Percentiles rank a stretch among this genome's conserved stretches.
phyloP scores from a whole-genome alignment of 345 rosid genomes.

The Euphorbia lathyris region DNA sequence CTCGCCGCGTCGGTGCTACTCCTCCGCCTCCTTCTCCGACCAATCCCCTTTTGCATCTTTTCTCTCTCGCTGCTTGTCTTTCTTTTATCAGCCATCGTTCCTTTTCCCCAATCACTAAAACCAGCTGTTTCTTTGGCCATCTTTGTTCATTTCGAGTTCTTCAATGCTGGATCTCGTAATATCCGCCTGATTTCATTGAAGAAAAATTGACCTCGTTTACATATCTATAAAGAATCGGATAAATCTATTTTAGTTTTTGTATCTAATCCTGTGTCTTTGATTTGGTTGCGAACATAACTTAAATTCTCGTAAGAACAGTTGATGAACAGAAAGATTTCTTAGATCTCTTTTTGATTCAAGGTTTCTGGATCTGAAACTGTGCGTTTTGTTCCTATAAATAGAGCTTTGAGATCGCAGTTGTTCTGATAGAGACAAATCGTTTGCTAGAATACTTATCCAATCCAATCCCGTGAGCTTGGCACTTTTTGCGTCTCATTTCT shows the following conservation, averaged over 20 bases:
- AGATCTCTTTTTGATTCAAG: background rate
- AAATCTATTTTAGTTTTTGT: background rate
- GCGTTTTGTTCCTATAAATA: background rate
- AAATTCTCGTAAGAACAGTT: background rate
- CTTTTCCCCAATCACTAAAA: background rate
- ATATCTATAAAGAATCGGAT: no score
- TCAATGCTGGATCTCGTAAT: slow-evolving; percentile 33
- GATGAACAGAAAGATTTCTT: no score
- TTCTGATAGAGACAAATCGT: background rate
- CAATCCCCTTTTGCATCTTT: background rate
- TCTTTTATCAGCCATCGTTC: background rate
- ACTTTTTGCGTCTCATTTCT: background rate
- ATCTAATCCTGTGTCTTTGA: background rate
- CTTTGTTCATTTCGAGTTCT: slow-evolving; percentile 2
- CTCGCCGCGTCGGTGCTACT: slow-evolving; percentile 14
- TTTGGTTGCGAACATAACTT: background rate
- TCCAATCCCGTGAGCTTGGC: background rate
- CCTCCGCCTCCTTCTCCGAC: slow-evolving; percentile 2
- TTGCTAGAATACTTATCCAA: background rate
- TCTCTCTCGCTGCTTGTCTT: background rate
- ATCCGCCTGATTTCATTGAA: slow-evolving; percentile 18
- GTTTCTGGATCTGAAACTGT: slow-evolving; percentile 5
- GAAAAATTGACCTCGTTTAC: background rate
- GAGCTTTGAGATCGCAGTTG: background rate
- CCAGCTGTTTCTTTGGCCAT: background rate